Conservation (phyloP, 2,329 filamentous ascomycete species). For the Pyrenophora graminea region DNA sequence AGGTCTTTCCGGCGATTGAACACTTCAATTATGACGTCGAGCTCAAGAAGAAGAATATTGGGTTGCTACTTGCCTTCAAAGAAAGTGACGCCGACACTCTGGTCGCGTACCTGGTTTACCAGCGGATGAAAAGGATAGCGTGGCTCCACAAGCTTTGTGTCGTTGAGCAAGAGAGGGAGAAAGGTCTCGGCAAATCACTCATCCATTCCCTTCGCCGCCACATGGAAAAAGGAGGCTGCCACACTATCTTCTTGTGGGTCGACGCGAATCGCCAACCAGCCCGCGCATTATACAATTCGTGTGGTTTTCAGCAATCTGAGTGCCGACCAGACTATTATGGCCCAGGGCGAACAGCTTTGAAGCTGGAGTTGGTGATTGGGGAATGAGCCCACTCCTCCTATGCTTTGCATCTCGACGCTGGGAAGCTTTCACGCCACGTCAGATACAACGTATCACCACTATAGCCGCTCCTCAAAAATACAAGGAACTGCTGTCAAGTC, state of each 20-base stretch:
- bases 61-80: slow-evolving; percentile 45
- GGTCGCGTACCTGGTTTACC: slow-evolving; percentile 49
- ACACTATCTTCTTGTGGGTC: slow-evolving; percentile 57
- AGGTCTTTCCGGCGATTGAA: slow-evolving; percentile 57
- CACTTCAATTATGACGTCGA: slow-evolving; percentile 54
- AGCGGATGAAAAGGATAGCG: slow-evolving; percentile 39
- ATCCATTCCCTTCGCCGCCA: slow-evolving; percentile 50
- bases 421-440: no score
- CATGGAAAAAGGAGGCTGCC: slow-evolving; percentile 53
- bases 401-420: no score
- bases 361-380: slow-evolving; percentile 17
- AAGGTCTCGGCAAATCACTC: slow-evolving; percentile 53
- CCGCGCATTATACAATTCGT: slow-evolving; percentile 50
- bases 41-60: slow-evolving; percentile 56
- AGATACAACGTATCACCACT: no score
- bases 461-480: no score
- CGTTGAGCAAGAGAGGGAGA: slow-evolving; percentile 50
- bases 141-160: slow-evolving; percentile 60
- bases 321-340: slow-evolving; percentile 56
- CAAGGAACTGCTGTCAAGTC: not conserved
- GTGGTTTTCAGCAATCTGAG: slow-evolving; percentile 54
- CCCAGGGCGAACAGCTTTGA: slow-evolving; percentile 52
- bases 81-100: slow-evolving; percentile 28
- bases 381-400: slow-evolving; percentile 12
- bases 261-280: slow-evolving; percentile 54